Conservation (phyloP, 2,329 filamentous ascomycete genomes). For the Aspergillus ochraceus region DNA sequence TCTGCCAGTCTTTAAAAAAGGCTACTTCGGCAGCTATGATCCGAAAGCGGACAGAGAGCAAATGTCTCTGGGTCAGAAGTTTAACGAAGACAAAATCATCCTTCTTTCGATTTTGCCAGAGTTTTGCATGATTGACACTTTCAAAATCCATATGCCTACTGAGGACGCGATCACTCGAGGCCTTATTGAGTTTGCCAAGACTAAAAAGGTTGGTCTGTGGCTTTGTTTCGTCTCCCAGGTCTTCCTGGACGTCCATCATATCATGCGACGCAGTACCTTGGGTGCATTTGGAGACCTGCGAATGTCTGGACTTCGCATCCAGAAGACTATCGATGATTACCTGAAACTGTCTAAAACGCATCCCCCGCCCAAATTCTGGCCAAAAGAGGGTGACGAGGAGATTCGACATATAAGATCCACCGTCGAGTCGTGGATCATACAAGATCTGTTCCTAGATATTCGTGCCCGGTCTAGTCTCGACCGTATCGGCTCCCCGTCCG, state of each 20-base stretch:
- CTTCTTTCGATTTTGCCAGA: constrained; percentile 31
- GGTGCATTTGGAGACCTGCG: constrained; percentile 24
- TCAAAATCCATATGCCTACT: constrained; percentile 20
- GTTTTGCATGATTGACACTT: constrained; percentile 24
- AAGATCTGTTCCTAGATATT: constrained; percentile 20
- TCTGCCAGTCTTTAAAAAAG: constrained; percentile 27
- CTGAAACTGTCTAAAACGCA: constrained; percentile 22
- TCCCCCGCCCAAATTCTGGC: constrained; percentile 28
- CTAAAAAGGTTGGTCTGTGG: constrained; percentile 26
- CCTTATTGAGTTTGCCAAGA: constrained; percentile 28
- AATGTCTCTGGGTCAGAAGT: constrained; percentile 31
- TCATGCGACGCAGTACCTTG: constrained; percentile 25
- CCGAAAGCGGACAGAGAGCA: constrained; percentile 26
- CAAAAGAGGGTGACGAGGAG: constrained; percentile 22
- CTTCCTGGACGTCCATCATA: constrained; percentile 37
- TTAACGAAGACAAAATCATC: constrained; percentile 36
- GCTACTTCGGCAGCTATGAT: constrained; percentile 31
- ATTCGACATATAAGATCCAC: constrained; percentile 17
- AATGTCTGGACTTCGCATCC: constrained; percentile 27
- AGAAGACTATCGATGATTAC: constrained; percentile 27
- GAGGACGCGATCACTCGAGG: constrained; percentile 32
- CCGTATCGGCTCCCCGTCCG: constrained; percentile 4
- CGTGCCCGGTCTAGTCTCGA: constrained; percentile 2
- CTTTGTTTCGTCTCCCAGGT: constrained; percentile 34
- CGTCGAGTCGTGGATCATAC: constrained; percentile 19